Conservation (phyloP, 371 early-diverging fungal species). For the Mortierella sp. region DNA sequence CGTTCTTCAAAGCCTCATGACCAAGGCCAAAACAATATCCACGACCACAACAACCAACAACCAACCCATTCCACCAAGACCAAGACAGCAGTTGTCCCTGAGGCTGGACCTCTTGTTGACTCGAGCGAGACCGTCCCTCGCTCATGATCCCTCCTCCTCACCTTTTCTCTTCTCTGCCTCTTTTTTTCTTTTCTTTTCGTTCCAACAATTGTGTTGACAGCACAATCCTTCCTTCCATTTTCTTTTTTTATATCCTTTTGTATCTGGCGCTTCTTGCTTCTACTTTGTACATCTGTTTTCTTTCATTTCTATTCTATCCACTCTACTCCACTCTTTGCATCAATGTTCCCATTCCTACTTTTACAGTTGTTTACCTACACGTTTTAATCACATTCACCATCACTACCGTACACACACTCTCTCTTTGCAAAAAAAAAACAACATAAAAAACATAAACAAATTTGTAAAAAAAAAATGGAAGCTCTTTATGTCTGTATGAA, state of each 20-base stretch:
- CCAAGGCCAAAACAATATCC: not conserved
- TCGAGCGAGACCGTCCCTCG: not conserved
- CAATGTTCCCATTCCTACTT: not conserved
- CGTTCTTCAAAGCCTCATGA: not conserved
- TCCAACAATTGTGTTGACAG: too few species aligned
- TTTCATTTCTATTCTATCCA: not conserved
- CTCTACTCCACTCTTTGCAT: not conserved
- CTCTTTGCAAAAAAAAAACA: too few species aligned
- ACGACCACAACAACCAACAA: not conserved
- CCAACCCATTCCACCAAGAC: not conserved
- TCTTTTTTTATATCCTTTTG: not conserved
- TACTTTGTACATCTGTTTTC: not conserved
- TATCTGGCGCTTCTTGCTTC: not conserved
- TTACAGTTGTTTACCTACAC: not conserved
- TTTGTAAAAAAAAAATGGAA: not conserved
- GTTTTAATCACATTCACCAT: not conserved
- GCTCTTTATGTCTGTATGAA: not conserved
- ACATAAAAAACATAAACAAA: too few species aligned
- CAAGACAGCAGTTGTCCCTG: conserved; percentile 1
- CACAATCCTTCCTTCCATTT: too few species aligned
- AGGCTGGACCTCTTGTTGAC: conserved; percentile 9
- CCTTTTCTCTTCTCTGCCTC: not conserved
- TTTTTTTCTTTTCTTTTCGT: conserved; percentile 1
- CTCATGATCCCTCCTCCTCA: not conserved
- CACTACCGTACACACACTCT: not conserved